A percentile compares a stretch with the other conserved stretches of the same genome.
phyloP scores from a whole-genome alignment of 225 moss, liverwort and hornwort genomes.

The Physcomitrellopsis africana region DNA sequence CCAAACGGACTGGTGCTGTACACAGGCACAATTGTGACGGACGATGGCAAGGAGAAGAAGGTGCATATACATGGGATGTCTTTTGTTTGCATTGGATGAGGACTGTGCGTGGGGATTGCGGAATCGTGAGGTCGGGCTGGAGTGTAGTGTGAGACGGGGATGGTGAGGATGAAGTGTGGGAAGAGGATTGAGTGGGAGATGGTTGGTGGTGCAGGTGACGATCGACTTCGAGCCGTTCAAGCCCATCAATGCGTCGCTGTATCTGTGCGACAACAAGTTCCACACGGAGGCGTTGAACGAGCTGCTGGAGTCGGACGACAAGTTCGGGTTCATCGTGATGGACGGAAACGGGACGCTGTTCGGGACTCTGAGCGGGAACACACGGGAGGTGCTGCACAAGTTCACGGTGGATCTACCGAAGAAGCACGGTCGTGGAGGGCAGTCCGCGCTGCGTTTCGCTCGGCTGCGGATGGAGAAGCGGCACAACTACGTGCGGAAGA shows the following conservation, averaged over 20 bases:
- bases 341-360: constrained; percentile 96
- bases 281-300: constrained; percentile 96
- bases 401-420: constrained; percentile 96
- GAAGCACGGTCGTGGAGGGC: constrained; percentile 97
- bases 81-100: too few species aligned
- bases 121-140: too few species aligned
- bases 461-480: constrained; percentile 96
- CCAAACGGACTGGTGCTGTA: constrained; percentile 89
- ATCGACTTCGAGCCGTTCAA: constrained; percentile 94
- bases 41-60: constrained; percentile 99
- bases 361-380: constrained; percentile 90
- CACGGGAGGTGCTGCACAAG: constrained; percentile 92
- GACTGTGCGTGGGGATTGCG: too few species aligned
- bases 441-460: constrained; percentile 88
- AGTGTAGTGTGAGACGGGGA: neutral
- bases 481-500: constrained; percentile 96
- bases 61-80: neutral
- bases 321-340: constrained; percentile 97
- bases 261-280: constrained; percentile 93
- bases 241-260: constrained; percentile 90
- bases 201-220: constrained; percentile 53
- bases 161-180: neutral
- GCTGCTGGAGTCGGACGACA: constrained; percentile 90
- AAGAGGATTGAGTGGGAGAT: neutral
- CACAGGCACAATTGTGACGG: constrained; percentile 93